Evolutionary conservation across 108 stramenopile species (phyloP).

Genomic region (Nitzschia inconspicua): DNA sequence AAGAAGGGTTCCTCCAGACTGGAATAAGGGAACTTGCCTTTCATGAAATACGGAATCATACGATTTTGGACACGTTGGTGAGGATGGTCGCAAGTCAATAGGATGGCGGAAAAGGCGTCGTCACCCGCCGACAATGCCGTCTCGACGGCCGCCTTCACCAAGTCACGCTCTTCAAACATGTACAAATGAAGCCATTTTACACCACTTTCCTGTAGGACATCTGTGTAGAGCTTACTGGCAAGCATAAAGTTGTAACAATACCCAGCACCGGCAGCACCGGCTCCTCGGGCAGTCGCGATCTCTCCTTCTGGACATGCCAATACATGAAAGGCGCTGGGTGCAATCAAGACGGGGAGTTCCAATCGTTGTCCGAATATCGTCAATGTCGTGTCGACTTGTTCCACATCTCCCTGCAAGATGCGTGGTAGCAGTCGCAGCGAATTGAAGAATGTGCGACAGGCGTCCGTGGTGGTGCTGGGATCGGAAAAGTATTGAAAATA

Average conservation of each 20-base stretch:
- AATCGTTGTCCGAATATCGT: neutral
- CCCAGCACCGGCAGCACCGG: neutral
- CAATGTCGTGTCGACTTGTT: neutral
- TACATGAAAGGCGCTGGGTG: constrained; percentile 4
- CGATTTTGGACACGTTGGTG: neutral
- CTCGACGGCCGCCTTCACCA: neutral
- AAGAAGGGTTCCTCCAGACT: neutral
- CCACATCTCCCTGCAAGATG: neutral
- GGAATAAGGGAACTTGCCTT: neutral
- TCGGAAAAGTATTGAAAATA: constrained; percentile 8
- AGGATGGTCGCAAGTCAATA: constrained; percentile 4
- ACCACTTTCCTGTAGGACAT: neutral
- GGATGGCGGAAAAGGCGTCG: neutral
- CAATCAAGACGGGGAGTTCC: constrained; percentile 5
- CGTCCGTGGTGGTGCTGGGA: neutral
- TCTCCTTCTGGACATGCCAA: constrained; percentile 9
- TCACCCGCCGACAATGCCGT: neutral
- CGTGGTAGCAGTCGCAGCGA: neutral
- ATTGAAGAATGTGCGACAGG: neutral
- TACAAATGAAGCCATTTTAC: constrained; percentile 3
- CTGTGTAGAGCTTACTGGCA: neutral
- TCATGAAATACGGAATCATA: neutral
- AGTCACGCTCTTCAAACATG: constrained; percentile 6
- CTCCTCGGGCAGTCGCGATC: neutral
- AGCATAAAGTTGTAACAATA: constrained; percentile 5